Evolutionary conservation across 768 basidiomycete species (phyloP).

Genomic region (Lentinula raphanica): DNA sequence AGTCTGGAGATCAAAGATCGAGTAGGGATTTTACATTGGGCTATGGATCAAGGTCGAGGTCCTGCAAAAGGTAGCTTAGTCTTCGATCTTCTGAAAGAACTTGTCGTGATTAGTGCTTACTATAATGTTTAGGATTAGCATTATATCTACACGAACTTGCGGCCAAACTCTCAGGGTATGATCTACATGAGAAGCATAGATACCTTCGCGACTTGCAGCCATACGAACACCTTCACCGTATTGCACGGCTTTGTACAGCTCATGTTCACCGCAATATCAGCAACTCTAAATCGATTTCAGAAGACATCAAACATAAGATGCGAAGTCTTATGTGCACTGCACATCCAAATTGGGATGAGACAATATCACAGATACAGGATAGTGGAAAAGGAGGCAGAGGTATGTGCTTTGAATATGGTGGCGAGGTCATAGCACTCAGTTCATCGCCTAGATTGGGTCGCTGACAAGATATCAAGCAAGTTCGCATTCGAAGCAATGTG

Average conservation of each 20-base stretch:
- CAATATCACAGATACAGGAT: too few species aligned
- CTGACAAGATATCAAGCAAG: too few species aligned
- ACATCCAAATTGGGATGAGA: too few species aligned
- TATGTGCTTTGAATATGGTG: too few species aligned
- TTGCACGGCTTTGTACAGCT: constrained; percentile 7
- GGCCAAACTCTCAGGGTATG: not conserved
- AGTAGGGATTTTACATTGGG: not conserved
- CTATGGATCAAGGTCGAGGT: too few species aligned
- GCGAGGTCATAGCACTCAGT: too few species aligned
- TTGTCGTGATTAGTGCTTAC: not conserved
- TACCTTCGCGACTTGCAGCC: not conserved
- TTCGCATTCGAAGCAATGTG: too few species aligned
- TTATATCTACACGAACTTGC: not conserved
- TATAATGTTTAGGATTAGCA: not conserved
- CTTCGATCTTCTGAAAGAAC: not conserved
- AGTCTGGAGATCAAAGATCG: not conserved
- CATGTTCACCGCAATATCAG: constrained; percentile 9
- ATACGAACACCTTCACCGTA: constrained; percentile 9
- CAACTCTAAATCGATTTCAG: not conserved
- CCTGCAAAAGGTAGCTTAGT: constrained; percentile 9
- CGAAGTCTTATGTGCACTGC: too few species aligned
- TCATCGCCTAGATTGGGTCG: too few species aligned
- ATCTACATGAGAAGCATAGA: constrained; percentile 5
- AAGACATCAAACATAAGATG: not conserved
- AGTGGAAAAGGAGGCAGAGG: too few species aligned